phyloP scores from a whole-genome alignment of 2,329 filamentous ascomycete genomes.

The Chaetothyriales sp. region DNA sequence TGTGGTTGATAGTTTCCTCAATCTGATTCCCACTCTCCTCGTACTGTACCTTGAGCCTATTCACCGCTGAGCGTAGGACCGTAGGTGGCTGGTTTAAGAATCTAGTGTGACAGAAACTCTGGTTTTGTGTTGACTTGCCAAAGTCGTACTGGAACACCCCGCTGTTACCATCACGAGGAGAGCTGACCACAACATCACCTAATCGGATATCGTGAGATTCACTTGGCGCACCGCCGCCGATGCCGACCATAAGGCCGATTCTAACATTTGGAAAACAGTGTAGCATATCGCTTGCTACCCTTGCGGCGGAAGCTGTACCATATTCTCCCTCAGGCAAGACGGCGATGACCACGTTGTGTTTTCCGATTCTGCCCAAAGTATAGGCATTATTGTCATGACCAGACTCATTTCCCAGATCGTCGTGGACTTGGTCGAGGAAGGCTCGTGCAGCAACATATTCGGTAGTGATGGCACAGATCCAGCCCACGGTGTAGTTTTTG shows the following conservation, averaged over 20 bases:
- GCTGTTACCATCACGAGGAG: too few relatives aligned
- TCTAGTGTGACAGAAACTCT: too few relatives aligned
- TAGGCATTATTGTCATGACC: conserved; percentile 21
- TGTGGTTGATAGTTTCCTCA: conserved; percentile 1
- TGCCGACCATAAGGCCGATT: conserved; percentile 31
- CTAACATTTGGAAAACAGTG: conserved; percentile 21
- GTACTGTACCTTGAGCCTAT: conserved; percentile 2
- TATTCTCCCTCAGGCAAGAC: conserved; percentile 22
- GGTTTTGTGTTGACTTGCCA: too few relatives aligned
- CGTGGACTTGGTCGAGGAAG: conserved; percentile 32
- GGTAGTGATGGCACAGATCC: conserved; percentile 30
- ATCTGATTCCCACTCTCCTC: conserved; percentile 9
- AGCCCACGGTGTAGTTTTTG: conserved; percentile 29
- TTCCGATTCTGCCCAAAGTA: conserved; percentile 19
- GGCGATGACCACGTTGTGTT: conserved; percentile 23
- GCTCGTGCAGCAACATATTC: conserved; percentile 28
- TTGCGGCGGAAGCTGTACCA: conserved; percentile 22
- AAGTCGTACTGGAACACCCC: too few relatives aligned
- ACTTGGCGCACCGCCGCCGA: too few relatives aligned
- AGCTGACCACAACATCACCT: too few relatives aligned
- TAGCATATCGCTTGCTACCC: conserved; percentile 23
- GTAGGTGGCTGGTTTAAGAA: too few relatives aligned
- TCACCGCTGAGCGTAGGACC: conserved; percentile 6
- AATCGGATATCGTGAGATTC: too few relatives aligned
- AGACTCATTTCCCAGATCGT: conserved; percentile 22